Evolutionary conservation across 163 green algal species (phyloP).

Genomic region (Trebouxiophyceae sp.): DNA sequence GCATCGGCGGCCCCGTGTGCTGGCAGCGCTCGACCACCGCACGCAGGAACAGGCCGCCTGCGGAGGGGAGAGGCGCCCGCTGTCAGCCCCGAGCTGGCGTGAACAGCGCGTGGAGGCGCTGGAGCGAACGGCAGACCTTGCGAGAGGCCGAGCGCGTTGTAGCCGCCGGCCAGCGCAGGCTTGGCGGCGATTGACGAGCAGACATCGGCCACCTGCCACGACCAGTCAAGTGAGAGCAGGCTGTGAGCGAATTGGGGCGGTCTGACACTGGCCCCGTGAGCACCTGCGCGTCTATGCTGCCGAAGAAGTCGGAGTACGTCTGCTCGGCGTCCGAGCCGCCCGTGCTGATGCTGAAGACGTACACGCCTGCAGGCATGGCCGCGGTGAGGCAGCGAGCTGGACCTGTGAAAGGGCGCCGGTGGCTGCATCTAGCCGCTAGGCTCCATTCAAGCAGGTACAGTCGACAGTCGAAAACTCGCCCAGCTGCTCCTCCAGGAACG

Average conservation of each 20-base stretch:
- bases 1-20: conserved; percentile 26
- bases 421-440: too few species aligned
- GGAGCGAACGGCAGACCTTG: conserved; percentile 41
- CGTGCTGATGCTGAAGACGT: conserved; percentile 68
- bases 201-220: conserved; percentile 47
- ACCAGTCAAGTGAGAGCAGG: not conserved
- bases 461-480: not conserved
- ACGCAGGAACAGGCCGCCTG: conserved; percentile 51
- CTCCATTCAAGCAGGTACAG: not conserved
- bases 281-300: conserved; percentile 69
- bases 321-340: conserved; percentile 36
- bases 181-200: conserved; percentile 56
- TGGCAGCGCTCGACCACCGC: conserved; percentile 70
- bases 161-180: conserved; percentile 62
- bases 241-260: not conserved
- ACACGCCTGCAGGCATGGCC: conserved; percentile 55
- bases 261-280: not conserved
- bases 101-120: not conserved
- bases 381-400: too few species aligned
- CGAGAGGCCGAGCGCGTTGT: conserved; percentile 83
- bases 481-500: conserved; percentile 41
- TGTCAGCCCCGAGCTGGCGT: not conserved
- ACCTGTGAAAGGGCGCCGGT: too few species aligned
- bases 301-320: conserved; percentile 61
- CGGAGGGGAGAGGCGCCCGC: not conserved